Percentiles rank a stretch among this genome's conserved stretches.
phyloP scores from a whole-genome alignment of 768 basidiomycete species.

The Xanthoconium stramineum region DNA sequence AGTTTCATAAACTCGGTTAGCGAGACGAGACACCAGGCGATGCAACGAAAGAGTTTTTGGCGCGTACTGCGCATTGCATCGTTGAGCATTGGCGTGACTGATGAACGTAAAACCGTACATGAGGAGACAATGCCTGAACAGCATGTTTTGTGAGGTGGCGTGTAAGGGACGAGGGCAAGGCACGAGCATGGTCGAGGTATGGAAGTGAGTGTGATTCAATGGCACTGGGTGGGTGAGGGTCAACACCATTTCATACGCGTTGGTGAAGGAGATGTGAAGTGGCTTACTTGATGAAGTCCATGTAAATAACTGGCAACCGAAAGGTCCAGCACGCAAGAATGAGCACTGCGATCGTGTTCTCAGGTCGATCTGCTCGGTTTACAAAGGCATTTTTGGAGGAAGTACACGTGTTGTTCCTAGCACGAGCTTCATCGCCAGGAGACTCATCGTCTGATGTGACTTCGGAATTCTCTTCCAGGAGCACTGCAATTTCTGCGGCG shows the following conservation, averaged over 20 bases:
- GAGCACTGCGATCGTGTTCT: slow-evolving; percentile 62
- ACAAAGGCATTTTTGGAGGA: slow-evolving; percentile 17
- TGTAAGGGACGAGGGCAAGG: slow-evolving; percentile 59
- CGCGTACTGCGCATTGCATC: slow-evolving; percentile 47
- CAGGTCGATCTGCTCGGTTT: slow-evolving; percentile 37
- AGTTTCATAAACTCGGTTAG: slow-evolving; percentile 46
- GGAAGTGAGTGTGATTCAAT: slow-evolving; percentile 77
- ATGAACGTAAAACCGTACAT: slow-evolving; percentile 38
- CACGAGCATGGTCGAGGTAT: slow-evolving; percentile 68
- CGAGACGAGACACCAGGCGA: slow-evolving; percentile 57
- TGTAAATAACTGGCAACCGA: slow-evolving; percentile 70
- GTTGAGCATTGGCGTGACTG: slow-evolving; percentile 11
- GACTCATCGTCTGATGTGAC: slow-evolving; percentile 28
- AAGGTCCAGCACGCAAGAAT: slow-evolving; percentile 77
- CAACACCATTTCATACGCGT: slow-evolving; percentile 1
- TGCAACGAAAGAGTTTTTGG: slow-evolving; percentile 61
- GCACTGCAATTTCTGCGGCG: slow-evolving; percentile 37
- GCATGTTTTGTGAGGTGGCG: slow-evolving; percentile 72
- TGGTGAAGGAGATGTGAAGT: background rate
- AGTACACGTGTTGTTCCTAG: slow-evolving; percentile 3
- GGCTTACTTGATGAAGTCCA: slow-evolving; percentile 70
- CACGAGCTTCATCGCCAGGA: slow-evolving; percentile 13
- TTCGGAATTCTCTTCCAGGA: slow-evolving; percentile 40
- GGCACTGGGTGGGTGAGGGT: slow-evolving; percentile 41
- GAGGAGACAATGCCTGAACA: slow-evolving; percentile 63